Evolutionary conservation across 805 yeast genomes (phyloP), one percentile per base, ranked within the genome.

Genomic region (Starmerella roubikii): DNA sequence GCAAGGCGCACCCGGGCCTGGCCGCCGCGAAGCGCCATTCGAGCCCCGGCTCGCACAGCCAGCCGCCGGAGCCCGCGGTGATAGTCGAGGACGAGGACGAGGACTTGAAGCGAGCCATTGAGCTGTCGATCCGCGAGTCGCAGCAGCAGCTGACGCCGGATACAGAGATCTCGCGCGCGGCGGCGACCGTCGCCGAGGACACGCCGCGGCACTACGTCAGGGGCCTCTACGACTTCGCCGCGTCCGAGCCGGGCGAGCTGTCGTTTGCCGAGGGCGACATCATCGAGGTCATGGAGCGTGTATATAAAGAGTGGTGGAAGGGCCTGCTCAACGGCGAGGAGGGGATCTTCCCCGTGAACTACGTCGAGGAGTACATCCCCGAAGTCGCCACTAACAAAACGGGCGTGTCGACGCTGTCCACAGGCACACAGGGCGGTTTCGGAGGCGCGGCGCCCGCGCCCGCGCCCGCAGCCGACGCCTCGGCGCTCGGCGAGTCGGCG

Each of bases 301-400:
- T 81, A 5, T 86, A 85, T 56, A 69, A 82, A 45, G 97, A 88
- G 54, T 88, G 98, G 98, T 82, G 95, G 78, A 70, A 83, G 48
- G 98, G 98, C 13, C 72, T 88, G 5, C 60, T 88, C 37, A 68
- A 71, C 39, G 95, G 95, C 1, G 69, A 68, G 39, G 67, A 75
- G 36, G 98, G 98, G 16, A 78, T 91, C 12, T 85, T 88, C 59
- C 98, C 98, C 0, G 69, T 82, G 42, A 88, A 88, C 56, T 88
- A 91, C 54, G 97, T 91, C 1, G 54, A 51, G 39, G 24, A 22
- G 24, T 7, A 8, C 10, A 7, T 10, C 7, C 10, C 24, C 10
- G 24, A 7, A 7, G 10, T 10, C 10, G 24, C 24, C 10, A 10
- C 24, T 10, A 30, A 22, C 9, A 7, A 22, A 4, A n/a, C 20